Percentiles rank a stretch among this genome's conserved stretches.
These are phyloP conservation scores for Phytophthora pinifolia DNA, from an alignment of 352 stramenopile genomes.

Conservation along the genomic window DNA sequence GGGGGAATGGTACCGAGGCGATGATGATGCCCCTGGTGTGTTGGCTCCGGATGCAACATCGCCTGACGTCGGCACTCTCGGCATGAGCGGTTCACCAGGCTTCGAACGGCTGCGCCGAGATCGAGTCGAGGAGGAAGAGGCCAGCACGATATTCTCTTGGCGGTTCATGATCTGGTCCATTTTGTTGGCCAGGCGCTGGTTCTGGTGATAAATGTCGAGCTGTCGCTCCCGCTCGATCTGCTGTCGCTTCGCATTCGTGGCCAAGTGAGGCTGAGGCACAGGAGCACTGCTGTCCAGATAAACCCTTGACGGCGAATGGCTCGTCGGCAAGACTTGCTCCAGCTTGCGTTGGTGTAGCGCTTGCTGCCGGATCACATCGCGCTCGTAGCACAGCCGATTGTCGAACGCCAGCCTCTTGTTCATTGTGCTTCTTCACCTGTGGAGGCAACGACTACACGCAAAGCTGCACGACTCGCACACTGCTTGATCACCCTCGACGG, in stretches of 20 bases:
- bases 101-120: conserved; percentile 3
- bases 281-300: conserved; percentile 66
- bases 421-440: conserved; percentile 33
- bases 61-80: not conserved
- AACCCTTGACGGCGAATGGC: conserved; percentile 55
- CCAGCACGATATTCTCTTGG: conserved; percentile 61
- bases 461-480: not conserved
- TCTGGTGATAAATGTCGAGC: conserved; percentile 62
- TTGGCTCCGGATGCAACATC: conserved; percentile 6
- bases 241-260: conserved; percentile 56
- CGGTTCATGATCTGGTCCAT: conserved; percentile 74
- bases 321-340: conserved; percentile 57
- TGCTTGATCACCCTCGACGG: conserved; percentile 8
- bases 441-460: not conserved
- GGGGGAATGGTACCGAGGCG: conserved; percentile 5
- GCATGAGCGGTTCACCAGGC: conserved; percentile 6
- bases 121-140: conserved; percentile 24
- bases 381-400: conserved; percentile 83
- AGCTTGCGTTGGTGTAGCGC: conserved; percentile 69
- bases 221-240: conserved; percentile 67
- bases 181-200: conserved; percentile 66
- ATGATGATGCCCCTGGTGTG: conserved; percentile 12
- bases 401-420: conserved; percentile 79
- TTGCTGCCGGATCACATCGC: conserved; percentile 63
- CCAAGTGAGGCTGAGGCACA: conserved; percentile 41